These are phyloP conservation scores for Aspergillus egyptiacus DNA, from an alignment of 495 filamentous ascomycete genomes.

Conservation along the genomic window DNA sequence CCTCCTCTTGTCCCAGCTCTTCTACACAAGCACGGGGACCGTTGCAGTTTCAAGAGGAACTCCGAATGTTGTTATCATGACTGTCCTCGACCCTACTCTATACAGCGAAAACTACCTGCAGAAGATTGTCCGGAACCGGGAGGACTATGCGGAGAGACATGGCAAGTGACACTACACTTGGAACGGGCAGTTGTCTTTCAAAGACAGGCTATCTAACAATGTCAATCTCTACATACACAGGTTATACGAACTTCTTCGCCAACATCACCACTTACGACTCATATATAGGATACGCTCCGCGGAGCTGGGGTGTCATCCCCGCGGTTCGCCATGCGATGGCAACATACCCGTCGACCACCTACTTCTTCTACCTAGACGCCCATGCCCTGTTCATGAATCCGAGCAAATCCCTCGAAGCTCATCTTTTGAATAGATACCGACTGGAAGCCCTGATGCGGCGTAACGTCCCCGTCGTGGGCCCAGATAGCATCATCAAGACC, in stretches of 20 bases:
- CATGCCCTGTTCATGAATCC: constrained; percentile 91
- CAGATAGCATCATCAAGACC: constrained; percentile 94
- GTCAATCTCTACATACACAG: constrained; percentile 38
- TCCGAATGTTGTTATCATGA: constrained; percentile 80
- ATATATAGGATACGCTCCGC: constrained; percentile 55
- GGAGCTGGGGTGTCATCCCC: constrained; percentile 72
- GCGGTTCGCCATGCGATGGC: constrained; percentile 89
- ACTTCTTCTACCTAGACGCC: constrained; percentile 79
- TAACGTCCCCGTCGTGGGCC: constrained; percentile 82
- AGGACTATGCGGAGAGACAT: constrained; percentile 80
- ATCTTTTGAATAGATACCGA: constrained; percentile 58
- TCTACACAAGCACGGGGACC: constrained; percentile 30
- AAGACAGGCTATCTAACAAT: neutral
- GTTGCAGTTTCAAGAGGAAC: constrained; percentile 56
- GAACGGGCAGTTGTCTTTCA: neutral
- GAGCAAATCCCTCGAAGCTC: constrained; percentile 56
- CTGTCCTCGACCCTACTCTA: constrained; percentile 61
- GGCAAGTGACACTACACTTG: constrained; percentile 49
- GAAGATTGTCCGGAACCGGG: constrained; percentile 72
- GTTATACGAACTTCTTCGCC: constrained; percentile 82
- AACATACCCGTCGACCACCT: constrained; percentile 62
- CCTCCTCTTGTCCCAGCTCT: constrained; percentile 54
- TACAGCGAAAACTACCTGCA: constrained; percentile 59
- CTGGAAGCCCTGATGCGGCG: constrained; percentile 79
- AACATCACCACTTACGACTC: constrained; percentile 63